Evolutionary conservation across 2,329 filamentous ascomycete genomes (phyloP), one percentile per base, ranked within the genome.

Genomic region (Verticillium zaregamsianum): DNA sequence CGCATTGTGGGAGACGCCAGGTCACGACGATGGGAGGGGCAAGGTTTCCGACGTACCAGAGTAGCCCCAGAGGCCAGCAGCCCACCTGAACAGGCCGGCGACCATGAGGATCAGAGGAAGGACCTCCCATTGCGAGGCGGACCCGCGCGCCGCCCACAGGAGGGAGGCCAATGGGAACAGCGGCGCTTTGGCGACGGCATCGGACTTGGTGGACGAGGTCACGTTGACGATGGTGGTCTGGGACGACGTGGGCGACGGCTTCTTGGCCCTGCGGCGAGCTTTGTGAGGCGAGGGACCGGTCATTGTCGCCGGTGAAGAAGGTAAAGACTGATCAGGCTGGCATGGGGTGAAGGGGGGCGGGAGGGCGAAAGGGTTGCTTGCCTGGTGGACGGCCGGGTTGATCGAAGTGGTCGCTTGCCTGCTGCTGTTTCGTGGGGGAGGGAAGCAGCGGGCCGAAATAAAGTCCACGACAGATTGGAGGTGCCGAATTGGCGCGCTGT

Each of bases 161-260:
- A 99, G 94, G n/a, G 93, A 89, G 1, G 92, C 93, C 25, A 99
- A 84, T 49, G 95, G 94, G 71, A 97, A 98, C 4, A 91, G 86
- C 35, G 94, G 94, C 52, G 80, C 76, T 58, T 82, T 80, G 59
- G 83, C 74, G 6, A 58, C 56, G 23, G 56, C 33, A 8, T 58
- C 56, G n/a, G 15, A n/a, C 20, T 49, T 39, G 5, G 33, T 35
- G 56, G 37, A 58, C 12, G 33, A 33, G 11, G 56, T 25, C 31
- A 39, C 58, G 37, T 55, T 49, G 33, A 64, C 59, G 61, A 66
- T 67, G 70, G 40, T 59, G 28, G 45, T 59, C 54, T 55, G 58
- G 28, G 58, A n/a, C 15, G 40, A 23, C 3, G n/a, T 23, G 25
- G 45, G 45, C 45, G 58, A 23, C 12, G 59, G 74, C 71, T 83